Conservation (phyloP, 495 filamentous ascomycete genomes). For the Penicillium goetzii region DNA sequence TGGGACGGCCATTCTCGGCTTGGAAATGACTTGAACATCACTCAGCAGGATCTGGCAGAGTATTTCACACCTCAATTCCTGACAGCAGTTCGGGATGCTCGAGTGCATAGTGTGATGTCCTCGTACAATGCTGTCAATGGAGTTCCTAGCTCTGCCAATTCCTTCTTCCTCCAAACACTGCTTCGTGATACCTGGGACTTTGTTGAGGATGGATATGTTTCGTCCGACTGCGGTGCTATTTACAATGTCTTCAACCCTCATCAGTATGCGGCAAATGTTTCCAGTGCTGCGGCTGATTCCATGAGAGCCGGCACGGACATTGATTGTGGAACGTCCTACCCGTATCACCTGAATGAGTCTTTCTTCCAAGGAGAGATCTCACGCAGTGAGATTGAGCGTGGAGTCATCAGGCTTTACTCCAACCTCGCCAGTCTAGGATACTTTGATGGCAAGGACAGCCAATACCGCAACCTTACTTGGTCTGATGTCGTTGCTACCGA, state of each 20-base stretch:
- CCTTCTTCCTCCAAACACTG: slow-evolving; percentile 60
- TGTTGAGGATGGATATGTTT: slow-evolving; percentile 58
- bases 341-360: slow-evolving; percentile 51
- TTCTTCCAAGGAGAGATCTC: slow-evolving; percentile 53
- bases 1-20: slow-evolving; percentile 58
- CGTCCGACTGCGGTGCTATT: slow-evolving; percentile 61
- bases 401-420: slow-evolving; percentile 58
- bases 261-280: slow-evolving; percentile 49
- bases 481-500: slow-evolving; percentile 54
- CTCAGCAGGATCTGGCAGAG: slow-evolving; percentile 57
- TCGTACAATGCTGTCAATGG: slow-evolving; percentile 66
- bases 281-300: slow-evolving; percentile 54
- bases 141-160: slow-evolving; percentile 58
- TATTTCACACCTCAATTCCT: slow-evolving; percentile 50
- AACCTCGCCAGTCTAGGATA: slow-evolving; percentile 61
- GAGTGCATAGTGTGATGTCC: slow-evolving; percentile 62
- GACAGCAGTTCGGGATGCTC: slow-evolving; percentile 52
- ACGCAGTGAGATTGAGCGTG: slow-evolving; percentile 53
- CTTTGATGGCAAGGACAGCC: slow-evolving; percentile 55
- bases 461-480: slow-evolving; percentile 57
- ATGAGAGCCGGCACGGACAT: slow-evolving; percentile 65
- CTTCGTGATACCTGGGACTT: slow-evolving; percentile 56
- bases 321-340: slow-evolving; percentile 63
- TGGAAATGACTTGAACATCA: slow-evolving; percentile 59
- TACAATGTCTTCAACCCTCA: slow-evolving; percentile 62